Evolutionary conservation across 1,284 basidiomycete genomes (phyloP), one percentile per base, ranked within the genome.

Genomic region (Gomphus bonarii): DNA sequence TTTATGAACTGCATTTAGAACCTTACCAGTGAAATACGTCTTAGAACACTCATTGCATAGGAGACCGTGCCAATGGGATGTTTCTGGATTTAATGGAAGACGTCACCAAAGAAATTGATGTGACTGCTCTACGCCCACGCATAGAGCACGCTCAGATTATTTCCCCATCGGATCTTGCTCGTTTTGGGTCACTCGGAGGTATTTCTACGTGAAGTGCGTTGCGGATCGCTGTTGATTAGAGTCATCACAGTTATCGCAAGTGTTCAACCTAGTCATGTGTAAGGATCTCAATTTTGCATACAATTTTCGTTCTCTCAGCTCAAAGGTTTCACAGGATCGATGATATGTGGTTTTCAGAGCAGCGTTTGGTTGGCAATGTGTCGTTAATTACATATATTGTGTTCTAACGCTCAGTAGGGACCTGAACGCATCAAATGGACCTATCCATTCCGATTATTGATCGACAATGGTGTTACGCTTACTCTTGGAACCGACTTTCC

Each of bases 101-200:
- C 16, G 79, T 82, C 1, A 68, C 90, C 47, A 68, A 75, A 50
- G 76, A 58, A 12, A 14, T 58, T 16, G 78, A 85, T 63, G 72
- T 76, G 11, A 66, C 72, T 0, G 69, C 72, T 46, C 77, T 79
- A 64, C 75, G 92, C 18, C 84, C 89, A 1, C 75, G 94, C 22
- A 84, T 95, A 28, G 95, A 97, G 66, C 94, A 97, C 69, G 87
- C 92, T 0, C 94, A 97, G 69, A 92, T 97, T 58, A 75, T 95
- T 72, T 78, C 79, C 1, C 70, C 66, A 4, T 72, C 76, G 1
- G 93, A 97, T 67, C 65, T 95, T 11, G 65, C 77, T 58, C 77
- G 91, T 12, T 76, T 84, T 22, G 88, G 84, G 18, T 72, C 70
- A 47, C 74, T 95, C 10, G 89, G 89, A 64, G 82, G 90, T 85